These are phyloP conservation scores for Castanea sativa DNA, from an alignment of 306 rosid species.

Conservation along the genomic window DNA sequence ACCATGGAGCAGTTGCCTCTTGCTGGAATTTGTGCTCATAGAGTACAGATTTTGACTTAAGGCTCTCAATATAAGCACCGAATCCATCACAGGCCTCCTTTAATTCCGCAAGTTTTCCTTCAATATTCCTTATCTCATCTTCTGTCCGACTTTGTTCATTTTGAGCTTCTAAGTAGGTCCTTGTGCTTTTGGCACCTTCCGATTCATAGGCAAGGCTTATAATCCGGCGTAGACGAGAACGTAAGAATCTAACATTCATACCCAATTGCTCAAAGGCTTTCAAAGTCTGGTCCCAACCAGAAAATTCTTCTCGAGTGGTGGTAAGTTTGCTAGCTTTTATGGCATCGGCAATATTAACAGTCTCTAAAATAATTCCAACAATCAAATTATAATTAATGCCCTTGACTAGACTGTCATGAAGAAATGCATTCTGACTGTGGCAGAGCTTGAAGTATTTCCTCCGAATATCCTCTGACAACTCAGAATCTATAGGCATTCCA, in stretches of 20 bases:
- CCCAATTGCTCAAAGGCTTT: conserved; percentile 66
- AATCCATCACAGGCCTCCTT: conserved; percentile 63
- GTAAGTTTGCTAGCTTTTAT: conserved; percentile 48
- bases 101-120: conserved; percentile 63
- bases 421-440: conserved; percentile 60
- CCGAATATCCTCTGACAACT: conserved; percentile 49
- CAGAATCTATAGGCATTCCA: conserved; percentile 55
- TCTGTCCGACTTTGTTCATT: conserved; percentile 41
- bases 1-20: conserved; percentile 65
- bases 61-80: conserved; percentile 52
- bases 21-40: conserved; percentile 44
- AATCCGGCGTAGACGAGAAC: conserved; percentile 44
- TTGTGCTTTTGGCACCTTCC: conserved; percentile 37
- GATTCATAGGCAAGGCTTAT: conserved; percentile 56
- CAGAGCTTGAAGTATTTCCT: conserved; percentile 74
- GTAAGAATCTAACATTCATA: conserved; percentile 76
- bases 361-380: conserved; percentile 55
- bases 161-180: conserved; percentile 38
- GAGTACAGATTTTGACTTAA: conserved; percentile 55
- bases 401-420: conserved; percentile 60
- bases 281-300: conserved; percentile 69
- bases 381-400: conserved; percentile 48
- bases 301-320: conserved; percentile 46
- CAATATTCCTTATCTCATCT: conserved; percentile 54
- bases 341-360: conserved; percentile 51